Base-by-base conservation (phyloP, 768 basidiomycete genomes). In the Boletus sp. region DNA sequence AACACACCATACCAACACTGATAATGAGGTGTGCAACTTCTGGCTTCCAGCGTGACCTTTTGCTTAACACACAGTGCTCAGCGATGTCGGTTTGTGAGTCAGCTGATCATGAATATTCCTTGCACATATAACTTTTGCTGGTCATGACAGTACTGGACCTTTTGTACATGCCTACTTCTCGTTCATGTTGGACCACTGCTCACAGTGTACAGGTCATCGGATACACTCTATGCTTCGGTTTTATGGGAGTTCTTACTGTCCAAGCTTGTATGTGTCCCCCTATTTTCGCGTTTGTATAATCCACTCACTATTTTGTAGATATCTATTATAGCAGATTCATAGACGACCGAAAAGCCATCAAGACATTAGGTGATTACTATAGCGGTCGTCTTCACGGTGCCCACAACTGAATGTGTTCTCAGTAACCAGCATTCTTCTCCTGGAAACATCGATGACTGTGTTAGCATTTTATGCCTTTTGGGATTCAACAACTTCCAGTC, bases 291-390 rank as follows among this genome's bases (percentile, higher is more conserved):
- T 5, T 5, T 23, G n/a, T 1, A 9, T 21, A 7, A 27, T 27
- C 2, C 13, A 35, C 27, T 30, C 17, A 42, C 17, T n/a, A 27
- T 32, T 14, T 17, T 27, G 11, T n/a, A 65, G 64, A 57, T 33
- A 39, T 64, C 34, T 64, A 65, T 39, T 64, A 48, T 44, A 52
- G 45, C 8, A 51, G 52, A 52, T 64, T 65, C 21, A n/a, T 48
- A 17, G 57, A 60, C 21, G 64, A 65, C 25, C 30, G 21, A 13
- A 56, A 6, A 47, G 23, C 41, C 19, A 55, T 59, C 19, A 64
- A 65, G 47, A 7, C 15, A 11, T n/a, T 50, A 25, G 49, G 49
- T 50, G 37, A 49, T 6, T 27, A 30, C 27, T 19, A 10, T 59
- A 14, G 41, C 48, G 41, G 30, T 33, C 29, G 10, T 19, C 15